Percentiles rank a stretch among this genome's conserved stretches.
These are phyloP conservation scores for Ceratobasidium sp. DNA, from an alignment of 1,284 basidiomycete species.

Conservation along the genomic window DNA sequence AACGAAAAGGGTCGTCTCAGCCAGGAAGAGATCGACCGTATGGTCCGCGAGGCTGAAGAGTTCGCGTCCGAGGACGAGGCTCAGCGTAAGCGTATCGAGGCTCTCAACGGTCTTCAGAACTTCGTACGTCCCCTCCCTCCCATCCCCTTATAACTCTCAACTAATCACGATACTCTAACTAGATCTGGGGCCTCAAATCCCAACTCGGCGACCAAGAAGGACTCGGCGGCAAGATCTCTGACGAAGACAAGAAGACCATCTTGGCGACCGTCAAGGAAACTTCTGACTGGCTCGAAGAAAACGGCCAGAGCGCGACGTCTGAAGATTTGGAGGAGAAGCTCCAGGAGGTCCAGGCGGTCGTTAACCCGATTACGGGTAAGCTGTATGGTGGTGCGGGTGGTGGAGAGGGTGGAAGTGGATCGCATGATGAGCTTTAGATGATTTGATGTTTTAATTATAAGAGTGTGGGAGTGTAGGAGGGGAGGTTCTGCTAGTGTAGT, in stretches of 20 bases:
- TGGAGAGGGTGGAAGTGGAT: constrained; percentile 12
- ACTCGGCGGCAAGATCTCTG: constrained; percentile 88
- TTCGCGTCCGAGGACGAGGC: constrained; percentile 89
- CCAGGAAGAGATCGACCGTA: constrained; percentile 91
- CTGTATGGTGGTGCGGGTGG: constrained; percentile 67
- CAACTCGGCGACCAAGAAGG: constrained; percentile 91
- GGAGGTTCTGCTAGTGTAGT: no score
- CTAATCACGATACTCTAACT: neutral
- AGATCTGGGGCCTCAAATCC: constrained; percentile 83
- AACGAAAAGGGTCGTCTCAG: constrained; percentile 89
- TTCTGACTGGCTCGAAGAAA: constrained; percentile 91
- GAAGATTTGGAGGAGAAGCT: constrained; percentile 96
- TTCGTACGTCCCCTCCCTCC: constrained; percentile 63
- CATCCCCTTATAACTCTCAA: neutral
- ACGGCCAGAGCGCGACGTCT: constrained; percentile 80
- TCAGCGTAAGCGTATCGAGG: constrained; percentile 89
- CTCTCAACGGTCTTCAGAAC: constrained; percentile 82
- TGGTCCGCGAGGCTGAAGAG: constrained; percentile 93
- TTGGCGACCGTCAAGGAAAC: constrained; percentile 88
- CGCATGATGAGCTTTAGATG: constrained; percentile 43
- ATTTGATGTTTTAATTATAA: neutral
- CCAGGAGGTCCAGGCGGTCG: constrained; percentile 77
- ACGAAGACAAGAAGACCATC: constrained; percentile 91
- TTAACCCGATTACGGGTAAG: constrained; percentile 84
- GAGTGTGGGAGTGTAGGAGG: no score